phyloP scores from a whole-genome alignment of 73 alveolate genomes.

The Stentor roeselii region DNA sequence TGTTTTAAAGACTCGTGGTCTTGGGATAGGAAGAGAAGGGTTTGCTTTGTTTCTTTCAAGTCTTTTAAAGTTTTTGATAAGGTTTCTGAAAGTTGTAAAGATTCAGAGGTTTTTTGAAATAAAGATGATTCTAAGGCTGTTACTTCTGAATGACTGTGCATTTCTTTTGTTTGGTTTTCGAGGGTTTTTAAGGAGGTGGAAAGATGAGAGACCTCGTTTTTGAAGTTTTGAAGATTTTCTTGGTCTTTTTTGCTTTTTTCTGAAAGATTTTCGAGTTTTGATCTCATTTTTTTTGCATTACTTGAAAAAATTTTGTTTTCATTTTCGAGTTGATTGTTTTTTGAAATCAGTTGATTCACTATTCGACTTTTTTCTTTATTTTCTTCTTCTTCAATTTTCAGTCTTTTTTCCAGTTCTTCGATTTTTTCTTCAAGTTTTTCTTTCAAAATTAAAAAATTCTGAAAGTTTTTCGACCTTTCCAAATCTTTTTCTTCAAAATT shows the following conservation, averaged over 20 bases:
- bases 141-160: background rate
- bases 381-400: background rate
- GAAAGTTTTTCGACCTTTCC: background rate
- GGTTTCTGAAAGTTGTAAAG: background rate
- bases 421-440: background rate
- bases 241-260: background rate
- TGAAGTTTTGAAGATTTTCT: background rate
- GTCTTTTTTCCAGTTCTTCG: background rate
- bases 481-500: background rate
- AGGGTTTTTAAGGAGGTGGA: background rate
- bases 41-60: background rate
- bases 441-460: background rate
- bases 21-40: too few relatives aligned
- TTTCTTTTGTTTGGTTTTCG: background rate
- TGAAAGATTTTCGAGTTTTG: constrained; percentile 1
- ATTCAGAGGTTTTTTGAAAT: too few relatives aligned
- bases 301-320: too few relatives aligned
- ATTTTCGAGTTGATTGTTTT: too few relatives aligned
- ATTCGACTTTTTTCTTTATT: background rate
- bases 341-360: background rate
- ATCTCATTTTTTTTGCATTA: background rate
- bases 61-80: too few relatives aligned
- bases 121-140: background rate
- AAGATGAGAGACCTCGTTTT: background rate
- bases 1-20: too few relatives aligned